phyloP scores from a whole-genome alignment of 441 rosid genomes.

The Biscutella laevigata region DNA sequence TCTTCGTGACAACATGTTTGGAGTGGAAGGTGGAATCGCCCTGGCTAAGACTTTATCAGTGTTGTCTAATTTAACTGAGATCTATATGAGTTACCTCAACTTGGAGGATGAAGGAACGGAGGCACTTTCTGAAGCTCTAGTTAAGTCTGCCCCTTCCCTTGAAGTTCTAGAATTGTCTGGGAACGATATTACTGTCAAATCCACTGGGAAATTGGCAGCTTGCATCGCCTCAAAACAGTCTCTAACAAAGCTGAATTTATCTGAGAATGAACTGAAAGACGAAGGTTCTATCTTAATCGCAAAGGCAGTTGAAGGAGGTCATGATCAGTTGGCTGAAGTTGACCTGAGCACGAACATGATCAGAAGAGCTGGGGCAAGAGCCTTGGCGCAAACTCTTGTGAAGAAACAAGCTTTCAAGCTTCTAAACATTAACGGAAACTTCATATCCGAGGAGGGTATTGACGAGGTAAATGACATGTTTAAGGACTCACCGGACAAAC shows the following conservation, averaged over 20 bases:
- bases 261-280: constrained; percentile 64
- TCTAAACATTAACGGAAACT: constrained; percentile 48
- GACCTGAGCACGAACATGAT: constrained; percentile 51
- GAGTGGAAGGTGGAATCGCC: constrained; percentile 53
- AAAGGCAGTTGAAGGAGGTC: constrained; percentile 51
- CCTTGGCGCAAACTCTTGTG: constrained; percentile 44
- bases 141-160: constrained; percentile 39
- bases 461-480: constrained; percentile 51
- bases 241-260: constrained; percentile 40
- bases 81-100: constrained; percentile 51
- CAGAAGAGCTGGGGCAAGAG: constrained; percentile 52
- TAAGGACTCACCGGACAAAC: constrained; percentile 33
- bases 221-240: constrained; percentile 43
- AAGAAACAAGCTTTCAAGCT: constrained; percentile 38
- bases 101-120: constrained; percentile 55
- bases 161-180: constrained; percentile 60
- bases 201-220: constrained; percentile 34
- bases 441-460: constrained; percentile 55
- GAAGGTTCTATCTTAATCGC: constrained; percentile 51
- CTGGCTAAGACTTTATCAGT: constrained; percentile 36
- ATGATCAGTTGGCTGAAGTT: constrained; percentile 40
- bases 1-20: constrained; percentile 68
- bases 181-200: constrained; percentile 47
- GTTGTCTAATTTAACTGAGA: constrained; percentile 35
- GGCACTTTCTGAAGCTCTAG: constrained; percentile 40